Base-by-base conservation (phyloP, 768 basidiomycete genomes). In the Pleurotus sapidus region DNA sequence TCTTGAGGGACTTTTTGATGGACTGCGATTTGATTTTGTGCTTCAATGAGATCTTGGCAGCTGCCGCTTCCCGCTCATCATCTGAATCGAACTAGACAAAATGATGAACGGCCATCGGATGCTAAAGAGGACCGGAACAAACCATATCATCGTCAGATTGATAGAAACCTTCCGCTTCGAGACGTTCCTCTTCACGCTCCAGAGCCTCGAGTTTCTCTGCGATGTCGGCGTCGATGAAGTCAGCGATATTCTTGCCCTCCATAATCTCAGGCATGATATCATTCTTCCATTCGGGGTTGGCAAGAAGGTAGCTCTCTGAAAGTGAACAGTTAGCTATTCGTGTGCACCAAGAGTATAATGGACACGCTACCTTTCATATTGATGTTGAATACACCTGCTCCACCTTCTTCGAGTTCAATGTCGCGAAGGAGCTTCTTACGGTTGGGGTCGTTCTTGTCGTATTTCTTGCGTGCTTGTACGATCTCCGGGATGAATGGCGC, bases 161-260 rank as follows among this genome's bases (percentile, higher is more conserved):
- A 71, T 98, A 99, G 79, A 91, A 98, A 3, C 97, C 97, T 70
- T 98, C 93, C 0, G 87, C 88, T 69, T 93, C 80, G n/a, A 99
- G 82, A 63, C 83, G 84, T 72, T 96, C 96, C 72, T 99, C 97
- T 69, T 98, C 97, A 15, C 92, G 85, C 73, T 99, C 96, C 57
- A 99, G 85, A 11, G 94, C 96, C 67, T 98, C 96, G 47, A 99
- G 87, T 74, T 95, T 96, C 73, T 95, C 95, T 17, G 86, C 87
- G 59, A 99, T 98, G 67, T 99, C 97, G 18, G 94, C 90, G 72
- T 98, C 96, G 71, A 98, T 91, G 60, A 99, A 99, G 78, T 99
- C 97, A 20, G 95, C 96, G 53, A 98, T 75, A 75, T 99, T 99
- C 83, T 98, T 98, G 75, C 97, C 97, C 63, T 98, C 87, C 88